Conservation (phyloP, 1,284 basidiomycete species). For the Athelia sp. region DNA sequence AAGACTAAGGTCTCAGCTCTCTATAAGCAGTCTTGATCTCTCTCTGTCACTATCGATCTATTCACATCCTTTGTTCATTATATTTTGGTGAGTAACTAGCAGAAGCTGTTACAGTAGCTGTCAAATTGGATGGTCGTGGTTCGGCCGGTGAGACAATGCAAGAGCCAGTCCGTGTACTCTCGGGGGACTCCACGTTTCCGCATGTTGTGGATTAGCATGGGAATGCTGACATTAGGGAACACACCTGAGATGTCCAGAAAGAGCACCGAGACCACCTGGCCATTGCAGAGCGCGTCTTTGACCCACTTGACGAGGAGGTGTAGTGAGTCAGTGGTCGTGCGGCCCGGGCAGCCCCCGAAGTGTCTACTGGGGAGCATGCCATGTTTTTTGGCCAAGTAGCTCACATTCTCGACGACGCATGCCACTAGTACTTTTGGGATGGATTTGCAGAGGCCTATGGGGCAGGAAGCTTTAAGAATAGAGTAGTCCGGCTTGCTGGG, state of each 20-base stretch:
- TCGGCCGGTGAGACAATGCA: constrained; percentile 11
- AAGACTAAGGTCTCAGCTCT: too few relatives aligned
- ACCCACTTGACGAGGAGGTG: constrained; percentile 23
- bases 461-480: constrained; percentile 21
- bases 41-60: too few relatives aligned
- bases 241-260: constrained; percentile 29
- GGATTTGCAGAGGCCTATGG: constrained; percentile 23
- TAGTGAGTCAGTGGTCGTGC: constrained; percentile 29
- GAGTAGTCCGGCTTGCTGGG: constrained; percentile 23
- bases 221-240: constrained; percentile 21
- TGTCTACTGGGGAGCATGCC: constrained; percentile 22
- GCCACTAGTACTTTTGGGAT: constrained; percentile 20
- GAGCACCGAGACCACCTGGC: constrained; percentile 23
- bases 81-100: too few relatives aligned
- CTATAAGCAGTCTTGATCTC: too few relatives aligned
- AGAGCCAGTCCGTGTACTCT: constrained; percentile 14
- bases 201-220: constrained; percentile 26
- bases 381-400: constrained; percentile 16
- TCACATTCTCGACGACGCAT: constrained; percentile 20
- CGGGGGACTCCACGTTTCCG: constrained; percentile 19
- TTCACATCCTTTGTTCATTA: too few relatives aligned
- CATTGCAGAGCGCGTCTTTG: constrained; percentile 22
- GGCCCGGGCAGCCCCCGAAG: constrained; percentile 27
- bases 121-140: constrained; percentile 23
- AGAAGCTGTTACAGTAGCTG: too few relatives aligned